phyloP scores from a whole-genome alignment of 2,329 filamentous ascomycete genomes.

The Clarireedia hainanense region DNA sequence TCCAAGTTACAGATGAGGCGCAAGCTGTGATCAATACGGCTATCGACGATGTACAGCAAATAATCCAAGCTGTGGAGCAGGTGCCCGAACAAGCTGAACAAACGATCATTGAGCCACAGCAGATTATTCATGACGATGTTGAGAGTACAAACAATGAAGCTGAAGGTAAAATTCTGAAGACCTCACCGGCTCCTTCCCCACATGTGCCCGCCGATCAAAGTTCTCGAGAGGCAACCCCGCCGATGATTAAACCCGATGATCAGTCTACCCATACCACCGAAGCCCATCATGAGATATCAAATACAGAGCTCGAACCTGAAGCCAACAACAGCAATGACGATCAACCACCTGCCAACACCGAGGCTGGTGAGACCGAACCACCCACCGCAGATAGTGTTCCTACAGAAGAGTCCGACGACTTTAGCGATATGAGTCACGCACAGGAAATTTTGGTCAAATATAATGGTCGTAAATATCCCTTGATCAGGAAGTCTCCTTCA shows the following conservation, averaged over 20 bases:
- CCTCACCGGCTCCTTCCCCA: neutral
- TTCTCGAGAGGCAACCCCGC: neutral
- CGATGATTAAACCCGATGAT: neutral
- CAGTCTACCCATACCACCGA: neutral
- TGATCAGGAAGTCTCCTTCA: slow-evolving; percentile 6
- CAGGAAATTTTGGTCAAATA: slow-evolving; percentile 8
- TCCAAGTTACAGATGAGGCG: neutral
- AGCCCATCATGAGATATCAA: too few relatives aligned
- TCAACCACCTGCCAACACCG: neutral
- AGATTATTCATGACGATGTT: neutral
- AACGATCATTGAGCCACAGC: neutral
- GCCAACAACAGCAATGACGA: neutral
- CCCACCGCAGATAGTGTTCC: neutral
- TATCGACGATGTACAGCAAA: neutral
- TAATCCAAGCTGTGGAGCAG: neutral
- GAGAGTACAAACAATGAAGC: neutral
- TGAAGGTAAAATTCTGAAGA: too few relatives aligned
- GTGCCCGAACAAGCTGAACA: neutral
- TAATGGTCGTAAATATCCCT: slow-evolving; percentile 4
- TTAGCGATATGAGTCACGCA: neutral
- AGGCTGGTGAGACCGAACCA: neutral
- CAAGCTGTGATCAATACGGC: neutral
- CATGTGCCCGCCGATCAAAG: neutral
- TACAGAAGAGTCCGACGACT: neutral
- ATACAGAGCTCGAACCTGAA: too few relatives aligned